Base-by-base conservation (phyloP, 192 early-diverging fungal species). In the Martensiomyces pterosporus region DNA sequence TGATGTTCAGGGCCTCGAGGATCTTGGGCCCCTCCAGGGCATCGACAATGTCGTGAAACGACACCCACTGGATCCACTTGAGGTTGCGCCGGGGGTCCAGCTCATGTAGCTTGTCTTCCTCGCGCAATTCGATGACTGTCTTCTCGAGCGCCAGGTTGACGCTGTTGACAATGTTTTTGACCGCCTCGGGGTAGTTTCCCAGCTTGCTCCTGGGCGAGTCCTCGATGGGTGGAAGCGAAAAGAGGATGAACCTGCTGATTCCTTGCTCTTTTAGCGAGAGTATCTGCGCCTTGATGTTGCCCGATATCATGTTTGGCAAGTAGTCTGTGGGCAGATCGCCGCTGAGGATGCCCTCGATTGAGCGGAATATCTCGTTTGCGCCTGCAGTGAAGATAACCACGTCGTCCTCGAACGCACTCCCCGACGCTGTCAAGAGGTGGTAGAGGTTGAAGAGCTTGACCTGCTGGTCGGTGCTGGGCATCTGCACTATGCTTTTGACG, bases 201-300 rank as follows among this genome's bases (percentile, higher is more conserved):
- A 73, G 48, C 27, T 73, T 73, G 62, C 62, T 73, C 18, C 69
- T 57, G 7, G 69, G 69, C 35, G 69, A 65, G 13, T 73, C 69
- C 24, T 73, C 69, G 22, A 73, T 73, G 13, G 69, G 69, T 39
- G 69, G 69, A 19, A 73, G 45, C 5, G 69, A 73, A 32, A 73
- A 73, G 1, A 73, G 54, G 8, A 73, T 45, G 26, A 73, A 73
- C 10, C 69, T 48, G 35, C 53, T 42, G 0, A 64, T 34, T 0
- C 69, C 69, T 21, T 73, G 69, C 26, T 73, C 69, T 24, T 73
- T 73, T 1, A 73, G 50, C 22, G 69, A 60, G 41, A 60, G 43
- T 6, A 73, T 49, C 49, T 73, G 69, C 32, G 34, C 16, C 29
- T 64, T 64, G 48, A 73, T 29, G 39, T 73, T 73, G 32, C 41